Base-by-base conservation (phyloP, 352 stramenopile species). In the Peronospora belbahrii region DNA sequence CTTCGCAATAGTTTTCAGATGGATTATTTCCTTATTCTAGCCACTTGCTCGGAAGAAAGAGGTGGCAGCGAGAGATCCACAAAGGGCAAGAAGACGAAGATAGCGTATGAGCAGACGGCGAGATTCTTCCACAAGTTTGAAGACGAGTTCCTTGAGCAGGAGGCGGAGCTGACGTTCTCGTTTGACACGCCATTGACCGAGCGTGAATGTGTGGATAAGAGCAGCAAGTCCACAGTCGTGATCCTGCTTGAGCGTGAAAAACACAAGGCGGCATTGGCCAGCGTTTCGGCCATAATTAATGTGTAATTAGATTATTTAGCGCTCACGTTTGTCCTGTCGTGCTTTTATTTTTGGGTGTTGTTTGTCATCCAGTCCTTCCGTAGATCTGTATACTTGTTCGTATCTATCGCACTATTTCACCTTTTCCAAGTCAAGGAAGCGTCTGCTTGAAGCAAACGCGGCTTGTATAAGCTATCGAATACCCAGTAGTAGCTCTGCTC, bases 81-180 rank as follows among this genome's bases (percentile, higher is more conserved):
- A 34, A 74, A 80, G 35, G 62, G 67, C 38, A 89, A 88, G 60
- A 90, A 89, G 61, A 62, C 63, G 48, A 89, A 90, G 63, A 84
- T 59, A 14, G 38, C 73, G 39, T 81, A 86, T 57, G 72, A 70
- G 22, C 63, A 83, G 51, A 80, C 52, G 11, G 65, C 62, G 42
- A 89, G 85, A 71, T 73, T 85, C 46, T 93, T 83, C 49, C 55
- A 74, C 59, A 89, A 93, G 60, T 93, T 93, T 54, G 82, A 93
- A 46, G 82, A 93, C 50, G 82, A 93, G 50, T 93, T 93, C 54
- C 52, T 90, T 8, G 76, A 90, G 58, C 60, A 76, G 36, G 70
- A 88, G 23, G 82, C 76, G 9, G 67, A 87, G 37, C 19, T 90
- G 14, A 41, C 38, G 28, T 93, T 87, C 52, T 55, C 74, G 10